Conservation (phyloP, 345 rosid genomes). For the Trapa incisa region DNA sequence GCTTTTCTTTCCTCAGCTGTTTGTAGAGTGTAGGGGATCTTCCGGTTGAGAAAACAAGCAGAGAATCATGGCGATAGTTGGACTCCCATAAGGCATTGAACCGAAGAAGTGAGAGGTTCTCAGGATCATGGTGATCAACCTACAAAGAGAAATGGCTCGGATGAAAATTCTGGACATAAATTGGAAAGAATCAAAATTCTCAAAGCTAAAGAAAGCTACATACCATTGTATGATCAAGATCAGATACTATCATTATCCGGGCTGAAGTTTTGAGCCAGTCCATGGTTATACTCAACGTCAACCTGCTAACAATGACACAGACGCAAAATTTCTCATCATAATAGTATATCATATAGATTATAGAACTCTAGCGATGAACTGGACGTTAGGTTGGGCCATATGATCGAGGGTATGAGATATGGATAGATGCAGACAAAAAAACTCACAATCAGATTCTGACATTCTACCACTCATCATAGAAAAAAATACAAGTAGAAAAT, state of each 20-base stretch:
- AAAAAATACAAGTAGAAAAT: not conserved
- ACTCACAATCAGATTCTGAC: too few species aligned
- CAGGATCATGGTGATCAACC: constrained; percentile 95
- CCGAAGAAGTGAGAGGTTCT: constrained; percentile 64
- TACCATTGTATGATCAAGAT: constrained; percentile 97
- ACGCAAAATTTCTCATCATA: not conserved
- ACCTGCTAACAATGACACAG: not conserved
- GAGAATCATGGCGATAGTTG: constrained; percentile 63
- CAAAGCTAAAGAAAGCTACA: not conserved
- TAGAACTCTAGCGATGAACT: not conserved
- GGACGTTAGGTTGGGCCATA: not conserved
- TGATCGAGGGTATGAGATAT: too few species aligned
- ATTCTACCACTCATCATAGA: not conserved
- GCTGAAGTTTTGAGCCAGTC: constrained; percentile 53
- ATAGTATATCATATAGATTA: not conserved
- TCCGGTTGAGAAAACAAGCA: constrained; percentile 88
- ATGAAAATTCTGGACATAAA: constrained; percentile 3
- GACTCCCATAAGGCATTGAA: constrained; percentile 87
- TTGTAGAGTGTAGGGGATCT: constrained; percentile 77
- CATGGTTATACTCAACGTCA: constrained; percentile 25
- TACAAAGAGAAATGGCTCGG: constrained; percentile 16
- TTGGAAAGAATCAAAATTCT: constrained; percentile 2
- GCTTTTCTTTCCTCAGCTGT: constrained; percentile 63
- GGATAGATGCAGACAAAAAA: too few species aligned
- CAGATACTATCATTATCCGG: constrained; percentile 84